Evolutionary conservation across 148 eudicot species (phyloP).

Genomic region (Chenopodium quinoa): DNA sequence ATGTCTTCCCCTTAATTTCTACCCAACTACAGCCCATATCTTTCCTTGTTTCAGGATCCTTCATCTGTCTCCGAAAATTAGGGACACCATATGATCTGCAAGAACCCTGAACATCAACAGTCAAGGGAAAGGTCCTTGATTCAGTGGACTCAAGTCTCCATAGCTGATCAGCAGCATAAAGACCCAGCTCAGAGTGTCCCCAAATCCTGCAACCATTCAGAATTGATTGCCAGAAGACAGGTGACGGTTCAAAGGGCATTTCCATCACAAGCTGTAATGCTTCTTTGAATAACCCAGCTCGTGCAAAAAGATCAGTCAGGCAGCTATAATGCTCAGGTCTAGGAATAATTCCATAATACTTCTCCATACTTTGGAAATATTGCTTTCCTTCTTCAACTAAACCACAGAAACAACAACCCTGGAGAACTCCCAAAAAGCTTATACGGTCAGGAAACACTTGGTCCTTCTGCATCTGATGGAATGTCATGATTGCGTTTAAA

Average conservation of each 20-base stretch:
- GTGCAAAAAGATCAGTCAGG: too few relatives aligned
- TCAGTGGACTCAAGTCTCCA: slow-evolving; percentile 27
- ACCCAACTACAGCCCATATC: slow-evolving; percentile 31
- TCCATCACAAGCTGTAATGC: too few relatives aligned
- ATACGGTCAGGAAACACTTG: too few relatives aligned
- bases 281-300: too few relatives aligned
- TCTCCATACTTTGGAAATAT: too few relatives aligned
- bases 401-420: too few relatives aligned
- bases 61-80: slow-evolving; percentile 19
- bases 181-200: slow-evolving; percentile 27
- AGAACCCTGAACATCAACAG: slow-evolving; percentile 19
- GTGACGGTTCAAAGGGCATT: neutral
- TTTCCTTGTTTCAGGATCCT: slow-evolving; percentile 21
- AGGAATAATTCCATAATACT: too few relatives aligned
- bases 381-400: too few relatives aligned
- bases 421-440: too few relatives aligned
- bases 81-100: slow-evolving; percentile 18
- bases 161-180: slow-evolving; percentile 25
- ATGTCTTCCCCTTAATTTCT: slow-evolving; percentile 27
- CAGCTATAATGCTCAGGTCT: too few relatives aligned
- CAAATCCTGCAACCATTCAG: slow-evolving; percentile 37
- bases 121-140: slow-evolving; percentile 28
- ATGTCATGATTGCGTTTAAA: too few relatives aligned
- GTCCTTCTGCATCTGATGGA: too few relatives aligned
- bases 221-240: slow-evolving; percentile 35